Base-by-base conservation (phyloP, 345 rosid genomes). In the Nephelium lappaceum region DNA sequence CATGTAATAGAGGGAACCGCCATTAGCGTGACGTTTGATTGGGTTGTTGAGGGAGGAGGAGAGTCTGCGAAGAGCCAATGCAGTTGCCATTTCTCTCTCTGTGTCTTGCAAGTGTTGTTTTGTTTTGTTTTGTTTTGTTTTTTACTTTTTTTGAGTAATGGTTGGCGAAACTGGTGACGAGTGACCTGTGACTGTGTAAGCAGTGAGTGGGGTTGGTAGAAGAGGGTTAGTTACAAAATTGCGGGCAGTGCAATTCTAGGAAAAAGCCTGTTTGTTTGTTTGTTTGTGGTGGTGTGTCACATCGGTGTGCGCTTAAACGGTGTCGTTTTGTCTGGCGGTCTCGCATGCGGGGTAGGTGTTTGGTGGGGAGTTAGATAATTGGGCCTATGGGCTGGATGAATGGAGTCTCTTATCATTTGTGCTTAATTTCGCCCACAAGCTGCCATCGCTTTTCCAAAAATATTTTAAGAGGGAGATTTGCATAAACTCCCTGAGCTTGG, bases 61-160 rank as follows among this genome's bases (percentile, higher is more conserved):
- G 83, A 93, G 84, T 70, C 91, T 86, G 71, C 95, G 92, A 80
- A 95, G 92, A 80, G 92, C 92, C 80, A 87, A 81, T 61, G 95
- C 90, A 92, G 88, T 84, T 47, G 88, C 81, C 80, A 77, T 71
- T 39, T 77, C 74, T 66, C 70, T 58, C 77, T 78, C 67, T 45
- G 66, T 47, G 60, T 31, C 55, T 24, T 10, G 67, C 38, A 18
- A 23, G 53, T 27, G 69, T 62, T 63, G 16, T 11, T 2, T 21
- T 8, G n/a, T n/a, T n/a, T n/a, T n/a, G n/a, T n/a, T n/a, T n/a
- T n/a, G n/a, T 63, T n/a, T 11, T 18, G 47, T 21, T 55, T 65
- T 55, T 2, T 2, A 3, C 36, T 31, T 1, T 4, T 3, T 31
- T 31, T 31, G 36, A 11, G 51, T 7, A 3, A 7, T 10, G 24